Percentiles rank a stretch among this genome's conserved stretches.
Conservation (phyloP, 2,329 filamentous ascomycete genomes). For the Aspergillus tanneri region DNA sequence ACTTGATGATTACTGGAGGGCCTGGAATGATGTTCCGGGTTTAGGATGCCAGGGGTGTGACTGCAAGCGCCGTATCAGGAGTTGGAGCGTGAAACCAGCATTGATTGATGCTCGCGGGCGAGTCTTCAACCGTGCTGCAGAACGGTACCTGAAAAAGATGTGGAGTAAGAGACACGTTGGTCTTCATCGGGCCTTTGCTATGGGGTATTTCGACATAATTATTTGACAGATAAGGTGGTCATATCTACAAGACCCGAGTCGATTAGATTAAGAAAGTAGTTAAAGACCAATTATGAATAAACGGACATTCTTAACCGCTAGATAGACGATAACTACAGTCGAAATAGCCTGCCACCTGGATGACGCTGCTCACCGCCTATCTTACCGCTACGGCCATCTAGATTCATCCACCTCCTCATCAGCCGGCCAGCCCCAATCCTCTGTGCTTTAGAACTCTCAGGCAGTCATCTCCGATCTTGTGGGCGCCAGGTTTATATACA, state of each 20-base stretch:
- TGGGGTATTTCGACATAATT: constrained; percentile 20
- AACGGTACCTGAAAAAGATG: constrained; percentile 30
- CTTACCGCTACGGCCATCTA: not conserved
- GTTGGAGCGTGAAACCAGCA: constrained; percentile 31
- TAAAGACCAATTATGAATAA: not conserved
- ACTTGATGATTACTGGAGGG: constrained; percentile 30
- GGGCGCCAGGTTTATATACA: not conserved
- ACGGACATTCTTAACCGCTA: too few species aligned
- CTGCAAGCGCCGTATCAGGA: constrained; percentile 26
- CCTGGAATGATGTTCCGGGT: constrained; percentile 25
- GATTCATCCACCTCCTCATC: not conserved
- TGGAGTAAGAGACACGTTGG: constrained; percentile 28
- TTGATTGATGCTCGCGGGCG: constrained; percentile 28
- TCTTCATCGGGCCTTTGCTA: constrained; percentile 23
- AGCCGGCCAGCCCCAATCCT: not conserved
- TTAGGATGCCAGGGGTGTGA: constrained; percentile 27
- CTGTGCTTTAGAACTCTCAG: not conserved
- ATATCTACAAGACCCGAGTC: not conserved
- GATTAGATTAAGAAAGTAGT: not conserved
- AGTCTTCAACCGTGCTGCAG: constrained; percentile 26
- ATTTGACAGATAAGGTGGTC: constrained; percentile 10
- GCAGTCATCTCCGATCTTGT: not conserved
- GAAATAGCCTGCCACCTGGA: too few species aligned
- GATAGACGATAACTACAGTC: too few species aligned
- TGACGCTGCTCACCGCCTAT: constrained; percentile 2